Evolutionary conservation across 305 asterid genomes (phyloP), one percentile per base, ranked within the genome.

Genomic region (Lippia alba): DNA sequence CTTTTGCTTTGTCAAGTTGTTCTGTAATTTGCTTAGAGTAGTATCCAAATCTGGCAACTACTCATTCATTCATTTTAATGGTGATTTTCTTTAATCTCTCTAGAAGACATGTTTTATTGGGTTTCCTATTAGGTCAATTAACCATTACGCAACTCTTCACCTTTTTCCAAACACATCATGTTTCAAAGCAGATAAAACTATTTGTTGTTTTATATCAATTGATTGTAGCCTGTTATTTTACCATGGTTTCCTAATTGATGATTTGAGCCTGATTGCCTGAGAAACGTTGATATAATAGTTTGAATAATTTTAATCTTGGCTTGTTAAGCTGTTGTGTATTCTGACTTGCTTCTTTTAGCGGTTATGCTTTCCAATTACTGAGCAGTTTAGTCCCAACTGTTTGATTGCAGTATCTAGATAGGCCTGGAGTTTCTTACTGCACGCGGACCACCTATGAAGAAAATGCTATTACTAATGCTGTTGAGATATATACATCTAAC

Each of bases 391-490:
- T 57, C 64, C 33, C 39, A 56, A 64, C 48, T 64, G 19, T 74
- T 74, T 56, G 40, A 34, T 57, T 82, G 83, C 89, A 92, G 98
- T 83, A 83, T 76, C 76, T 94, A 72, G 96, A 94, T 72, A 86
- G 94, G 76, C 90, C 93, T 59, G 98, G 98, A 61, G 81, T 94
- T 75, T 81, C 94, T 72, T 94, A 84, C 76, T 94, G 98, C 79
- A 85, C 96, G 19, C 83, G 98, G 70, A 87, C 94, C 57, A 92
- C 99, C 39, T 90, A 94, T 61, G 99, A 94, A 54, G 99, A 92
- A 61, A 94, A 94, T 83, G 96, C 98, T 36, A 92, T 94, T 71
- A 92, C 96, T 41, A 94, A 94, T 85, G 99, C 97, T 5, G 76
- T 94, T 76, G 99, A 94, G 74, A 94, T 92, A 62, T 89, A 88